Evolutionary conservation across 768 basidiomycete species (phyloP).

Genomic region (Kwoniella newhampshirensis): DNA sequence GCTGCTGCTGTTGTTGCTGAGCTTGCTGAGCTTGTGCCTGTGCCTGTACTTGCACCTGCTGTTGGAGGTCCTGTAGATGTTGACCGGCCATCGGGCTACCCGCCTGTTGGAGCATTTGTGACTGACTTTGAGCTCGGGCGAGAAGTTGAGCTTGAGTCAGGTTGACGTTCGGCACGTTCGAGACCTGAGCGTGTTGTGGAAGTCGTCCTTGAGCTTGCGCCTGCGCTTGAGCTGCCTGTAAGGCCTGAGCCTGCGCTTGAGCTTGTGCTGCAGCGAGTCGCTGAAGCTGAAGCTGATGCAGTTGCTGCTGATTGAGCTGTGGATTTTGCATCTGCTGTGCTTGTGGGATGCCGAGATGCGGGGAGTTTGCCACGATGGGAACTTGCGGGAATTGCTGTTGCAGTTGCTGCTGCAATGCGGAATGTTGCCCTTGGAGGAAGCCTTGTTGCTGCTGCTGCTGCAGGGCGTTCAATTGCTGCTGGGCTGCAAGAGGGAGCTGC

Average conservation of each 20-base stretch:
- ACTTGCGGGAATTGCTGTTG: slow-evolving; percentile 23
- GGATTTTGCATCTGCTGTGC: slow-evolving; percentile 22
- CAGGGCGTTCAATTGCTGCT: slow-evolving; percentile 31
- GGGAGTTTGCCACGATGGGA: slow-evolving; percentile 8
- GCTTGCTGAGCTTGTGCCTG: slow-evolving; percentile 5
- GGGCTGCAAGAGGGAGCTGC: slow-evolving; percentile 26
- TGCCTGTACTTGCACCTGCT: slow-evolving; percentile 8
- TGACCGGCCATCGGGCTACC: slow-evolving; percentile 15
- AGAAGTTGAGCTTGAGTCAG: slow-evolving; percentile 6
- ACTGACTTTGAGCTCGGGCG: slow-evolving; percentile 27
- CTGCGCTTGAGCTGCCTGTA: slow-evolving; percentile 10
- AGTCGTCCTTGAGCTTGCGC: slow-evolving; percentile 16
- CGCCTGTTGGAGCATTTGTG: slow-evolving; percentile 24
- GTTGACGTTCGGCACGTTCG: slow-evolving; percentile 5
- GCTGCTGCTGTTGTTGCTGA: slow-evolving; percentile 11
- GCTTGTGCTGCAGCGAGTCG: slow-evolving; percentile 28
- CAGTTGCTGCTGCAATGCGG: slow-evolving; percentile 17
- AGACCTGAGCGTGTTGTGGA: slow-evolving; percentile 12
- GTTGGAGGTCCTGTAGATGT: slow-evolving; percentile 18
- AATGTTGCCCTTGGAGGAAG: slow-evolving; percentile 10
- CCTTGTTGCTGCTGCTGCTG: slow-evolving; percentile 33
- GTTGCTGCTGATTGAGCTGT: slow-evolving; percentile 14
- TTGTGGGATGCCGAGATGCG: slow-evolving; percentile 1
- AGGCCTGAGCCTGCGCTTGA: slow-evolving; percentile 19
- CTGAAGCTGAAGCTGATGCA: slow-evolving; percentile 23